Base-by-base conservation (phyloP, 495 filamentous ascomycete species). In the Apiosordaria backusii region DNA sequence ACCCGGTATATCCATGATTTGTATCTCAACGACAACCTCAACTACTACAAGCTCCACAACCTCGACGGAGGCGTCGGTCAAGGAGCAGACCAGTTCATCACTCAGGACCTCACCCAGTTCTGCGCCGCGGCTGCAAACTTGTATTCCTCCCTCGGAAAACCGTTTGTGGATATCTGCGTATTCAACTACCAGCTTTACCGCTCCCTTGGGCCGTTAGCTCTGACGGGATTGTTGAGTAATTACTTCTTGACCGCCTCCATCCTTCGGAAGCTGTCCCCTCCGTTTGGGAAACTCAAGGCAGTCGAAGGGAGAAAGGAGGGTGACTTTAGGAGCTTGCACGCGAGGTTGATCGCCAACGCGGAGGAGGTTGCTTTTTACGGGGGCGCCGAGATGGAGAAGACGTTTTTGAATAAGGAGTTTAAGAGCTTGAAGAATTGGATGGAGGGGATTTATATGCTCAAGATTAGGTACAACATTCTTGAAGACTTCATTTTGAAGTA, bases 331-430 rank as follows among this genome's bases (percentile, higher is more conserved):
- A 88, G 89, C 7, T 76, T 97, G 4, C 96, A 99, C 77, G 88
- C 94, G 13, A 86, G 96, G 50, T 82, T 99, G 0, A 92, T 99
- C 65, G 93, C 93, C 26, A 99, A 99, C 75, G 94, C 96, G 23
- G 96, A 99, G 78, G 96, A 99, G 74, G 88, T 99, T n/a, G 95
- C 96, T 6, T 99, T 99, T 76, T 99, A 99, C 71, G 92, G 92
- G 27, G 96, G 96, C 60, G 90, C 93, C 13, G 90, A 92, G 67
- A 96, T 92, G 80, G 96, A 99, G 76, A 92, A 91, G 74, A 83
- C 86, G 1, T 95, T 97, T 76, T 81, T 99, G 13, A 89, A 95
- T 67, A 87, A 86, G 70, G 93, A 93, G 68, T 99, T 97, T 81
- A 90, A 88, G 75, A 91, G 93, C 26, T 82, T 99, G 23, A 92